Evolutionary conservation across 306 rosid species (phyloP).

Genomic region (Pueraria montana): DNA sequence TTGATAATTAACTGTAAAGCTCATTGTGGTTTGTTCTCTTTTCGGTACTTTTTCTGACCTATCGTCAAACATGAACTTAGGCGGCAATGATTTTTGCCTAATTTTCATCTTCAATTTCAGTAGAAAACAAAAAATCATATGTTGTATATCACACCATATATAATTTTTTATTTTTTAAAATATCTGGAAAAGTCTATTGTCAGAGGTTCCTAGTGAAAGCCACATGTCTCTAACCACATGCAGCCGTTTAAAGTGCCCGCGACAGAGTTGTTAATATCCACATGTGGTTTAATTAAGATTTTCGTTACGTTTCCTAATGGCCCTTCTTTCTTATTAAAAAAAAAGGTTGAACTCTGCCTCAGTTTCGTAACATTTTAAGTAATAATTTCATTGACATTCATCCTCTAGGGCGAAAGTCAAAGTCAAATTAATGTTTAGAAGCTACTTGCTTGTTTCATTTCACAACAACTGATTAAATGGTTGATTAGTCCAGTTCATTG

Average conservation of each 20-base stretch:
- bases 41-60: background rate
- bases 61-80: background rate
- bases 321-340: background rate
- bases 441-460: conserved; percentile 16
- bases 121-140: too few species aligned
- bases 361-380: conserved; percentile 3
- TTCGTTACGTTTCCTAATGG: background rate
- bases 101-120: too few species aligned
- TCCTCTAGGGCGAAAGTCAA: background rate
- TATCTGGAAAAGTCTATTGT: background rate
- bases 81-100: background rate
- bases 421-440: conserved; percentile 41
- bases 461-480: background rate
- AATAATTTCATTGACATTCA: conserved; percentile 29
- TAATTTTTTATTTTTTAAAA: too few species aligned
- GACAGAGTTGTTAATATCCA: background rate
- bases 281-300: background rate
- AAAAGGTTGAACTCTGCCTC: background rate
- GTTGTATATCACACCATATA: too few species aligned
- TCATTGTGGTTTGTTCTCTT: background rate
- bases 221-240: background rate
- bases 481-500: conserved; percentile 50
- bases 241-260: background rate
- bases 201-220: too few species aligned
- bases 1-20: background rate